phyloP scores from a whole-genome alignment of 225 moss, liverwort and hornwort species.

The Bryum argenteum region DNA sequence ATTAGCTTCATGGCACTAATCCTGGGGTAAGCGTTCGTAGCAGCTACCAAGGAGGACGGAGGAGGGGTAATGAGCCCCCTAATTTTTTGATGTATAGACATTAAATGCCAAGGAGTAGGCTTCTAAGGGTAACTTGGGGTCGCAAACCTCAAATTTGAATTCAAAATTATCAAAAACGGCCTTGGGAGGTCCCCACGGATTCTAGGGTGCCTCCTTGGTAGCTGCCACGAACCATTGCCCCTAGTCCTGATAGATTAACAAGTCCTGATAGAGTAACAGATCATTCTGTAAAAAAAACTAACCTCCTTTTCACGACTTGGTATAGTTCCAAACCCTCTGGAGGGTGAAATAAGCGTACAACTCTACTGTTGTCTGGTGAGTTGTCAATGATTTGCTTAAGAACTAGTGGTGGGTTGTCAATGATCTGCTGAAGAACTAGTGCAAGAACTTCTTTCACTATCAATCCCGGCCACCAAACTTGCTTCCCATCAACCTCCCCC shows the following conservation, averaged over 20 bases:
- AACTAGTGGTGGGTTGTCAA: constrained; percentile 24
- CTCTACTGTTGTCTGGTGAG: constrained; percentile 30
- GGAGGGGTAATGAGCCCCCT: no score
- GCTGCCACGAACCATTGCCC: no score
- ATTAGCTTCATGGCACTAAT: constrained; percentile 31
- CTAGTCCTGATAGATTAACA: no score
- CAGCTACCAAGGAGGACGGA: constrained; percentile 1
- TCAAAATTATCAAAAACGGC: no score
- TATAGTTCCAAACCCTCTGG: constrained; percentile 44
- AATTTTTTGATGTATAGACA: no score
- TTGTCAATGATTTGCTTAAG: constrained; percentile 33
- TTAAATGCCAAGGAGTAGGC: no score
- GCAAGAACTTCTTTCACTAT: constrained; percentile 43
- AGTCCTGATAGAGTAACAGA: no score
- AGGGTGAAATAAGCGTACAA: constrained; percentile 53
- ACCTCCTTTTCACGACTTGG: constrained; percentile 59
- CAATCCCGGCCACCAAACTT: constrained; percentile 60
- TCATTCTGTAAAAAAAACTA: constrained; percentile 7
- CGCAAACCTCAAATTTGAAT: no score
- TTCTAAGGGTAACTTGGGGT: no score
- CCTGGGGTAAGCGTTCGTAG: neutral
- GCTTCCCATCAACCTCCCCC: constrained; percentile 50
- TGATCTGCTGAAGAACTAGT: constrained; percentile 33
- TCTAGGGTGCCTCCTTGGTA: no score
- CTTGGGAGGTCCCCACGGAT: no score